These are phyloP conservation scores for Albugo candida DNA, from an alignment of 352 stramenopile species.

Conservation along the genomic window DNA sequence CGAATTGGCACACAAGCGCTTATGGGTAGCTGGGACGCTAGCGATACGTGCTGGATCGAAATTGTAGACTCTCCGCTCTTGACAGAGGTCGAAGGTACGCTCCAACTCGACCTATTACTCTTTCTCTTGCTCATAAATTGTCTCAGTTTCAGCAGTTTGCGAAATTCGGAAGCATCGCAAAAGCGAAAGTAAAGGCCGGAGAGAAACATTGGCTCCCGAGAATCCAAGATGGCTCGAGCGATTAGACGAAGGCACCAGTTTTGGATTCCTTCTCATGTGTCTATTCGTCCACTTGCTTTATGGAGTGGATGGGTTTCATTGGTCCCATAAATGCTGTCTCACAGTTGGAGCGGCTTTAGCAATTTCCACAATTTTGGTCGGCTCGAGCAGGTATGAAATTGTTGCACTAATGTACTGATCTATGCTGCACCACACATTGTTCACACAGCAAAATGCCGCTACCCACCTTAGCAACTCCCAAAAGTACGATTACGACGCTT, in stretches of 20 bases:
- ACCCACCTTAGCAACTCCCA: conserved; percentile 19
- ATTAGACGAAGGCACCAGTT: conserved; percentile 55
- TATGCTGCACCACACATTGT: conserved; percentile 4
- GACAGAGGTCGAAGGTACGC: conserved; percentile 45
- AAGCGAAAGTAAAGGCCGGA: conserved; percentile 10
- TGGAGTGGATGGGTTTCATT: conserved; percentile 69
- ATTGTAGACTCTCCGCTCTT: conserved; percentile 32
- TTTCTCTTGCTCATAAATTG: not conserved
- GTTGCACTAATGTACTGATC: not conserved
- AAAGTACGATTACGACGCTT: conserved; percentile 27
- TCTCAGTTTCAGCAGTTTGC: conserved; percentile 44
- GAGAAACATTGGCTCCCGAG: conserved; percentile 16
- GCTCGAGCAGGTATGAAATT: conserved; percentile 14
- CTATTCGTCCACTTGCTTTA: conserved; percentile 69
- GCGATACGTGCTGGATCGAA: conserved; percentile 56
- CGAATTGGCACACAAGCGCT: conserved; percentile 65
- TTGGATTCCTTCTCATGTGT: conserved; percentile 67
- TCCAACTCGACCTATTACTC: not conserved
- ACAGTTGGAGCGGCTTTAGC: conserved; percentile 56
- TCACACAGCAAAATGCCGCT: conserved; percentile 10
- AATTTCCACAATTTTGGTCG: conserved; percentile 67
- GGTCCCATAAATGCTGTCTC: conserved; percentile 71
- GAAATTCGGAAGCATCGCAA: conserved; percentile 28
- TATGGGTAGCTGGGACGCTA: conserved; percentile 73
- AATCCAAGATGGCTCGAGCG: conserved; percentile 38